Conservation (phyloP, 2,329 filamentous ascomycete genomes). For the Aspergillus sp. region DNA sequence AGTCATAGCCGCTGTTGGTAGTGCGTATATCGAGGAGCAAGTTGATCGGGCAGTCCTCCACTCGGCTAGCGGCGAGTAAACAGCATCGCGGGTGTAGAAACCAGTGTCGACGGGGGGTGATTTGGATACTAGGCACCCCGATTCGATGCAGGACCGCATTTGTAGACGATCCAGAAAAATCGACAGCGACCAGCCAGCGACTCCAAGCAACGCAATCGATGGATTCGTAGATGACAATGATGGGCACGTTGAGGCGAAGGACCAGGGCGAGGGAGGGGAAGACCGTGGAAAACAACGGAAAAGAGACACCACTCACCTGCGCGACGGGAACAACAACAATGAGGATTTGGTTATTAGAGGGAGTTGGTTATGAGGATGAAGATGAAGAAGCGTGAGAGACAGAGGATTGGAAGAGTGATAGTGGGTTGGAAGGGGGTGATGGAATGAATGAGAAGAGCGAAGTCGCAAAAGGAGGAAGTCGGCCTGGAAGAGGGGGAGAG, state of each 20-base stretch:
- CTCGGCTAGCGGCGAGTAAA: conserved; percentile 16
- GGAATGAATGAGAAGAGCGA: conserved; percentile 4
- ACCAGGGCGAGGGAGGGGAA: conserved; percentile 12
- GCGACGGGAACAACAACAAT: conserved; percentile 9
- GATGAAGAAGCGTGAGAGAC: conserved; percentile 15
- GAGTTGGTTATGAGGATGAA: conserved; percentile 12
- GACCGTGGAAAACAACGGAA: conserved; percentile 15
- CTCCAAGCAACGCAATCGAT: background rate
- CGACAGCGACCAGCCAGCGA: conserved; percentile 2
- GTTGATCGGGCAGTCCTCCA: conserved; percentile 12
- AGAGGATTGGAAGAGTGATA: conserved; percentile 17
- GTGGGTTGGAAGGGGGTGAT: conserved; percentile 7
- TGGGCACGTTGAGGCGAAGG: conserved; percentile 8
- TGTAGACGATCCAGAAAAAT: background rate
- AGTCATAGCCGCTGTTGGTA: conserved; percentile 8
- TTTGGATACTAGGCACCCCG: conserved; percentile 10
- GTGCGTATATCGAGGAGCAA: background rate
- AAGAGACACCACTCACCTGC: conserved; percentile 27
- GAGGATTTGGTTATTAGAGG: conserved; percentile 11
- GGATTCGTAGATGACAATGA: conserved; percentile 1
- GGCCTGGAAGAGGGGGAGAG: conserved; percentile 14
- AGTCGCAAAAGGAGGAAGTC: background rate
- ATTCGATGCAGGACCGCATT: conserved; percentile 8
- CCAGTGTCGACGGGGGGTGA: conserved; percentile 14
- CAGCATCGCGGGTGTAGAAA: conserved; percentile 15